phyloP scores from a whole-genome alignment of 164 flowering plant genomes.

The Houttuynia cordata region DNA sequence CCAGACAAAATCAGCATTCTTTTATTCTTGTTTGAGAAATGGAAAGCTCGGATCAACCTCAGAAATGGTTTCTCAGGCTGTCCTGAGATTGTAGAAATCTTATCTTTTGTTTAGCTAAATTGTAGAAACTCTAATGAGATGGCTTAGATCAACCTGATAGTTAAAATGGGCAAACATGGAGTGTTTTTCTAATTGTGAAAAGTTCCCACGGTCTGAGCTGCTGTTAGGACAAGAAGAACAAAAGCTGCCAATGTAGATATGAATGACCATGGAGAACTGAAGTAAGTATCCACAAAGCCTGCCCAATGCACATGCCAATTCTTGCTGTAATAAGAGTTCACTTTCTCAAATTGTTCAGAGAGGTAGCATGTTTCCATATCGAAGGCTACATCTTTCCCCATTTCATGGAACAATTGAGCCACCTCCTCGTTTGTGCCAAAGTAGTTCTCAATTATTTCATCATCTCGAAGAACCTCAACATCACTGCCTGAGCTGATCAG shows the following conservation, averaged over 20 bases:
- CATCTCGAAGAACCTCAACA: conserved; percentile 11
- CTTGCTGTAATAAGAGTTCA: conserved; percentile 9
- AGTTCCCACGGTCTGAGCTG: conserved; percentile 1
- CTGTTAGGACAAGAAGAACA: conserved; percentile 3
- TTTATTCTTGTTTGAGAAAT: no score
- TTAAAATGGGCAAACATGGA: no score
- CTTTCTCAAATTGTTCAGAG: conserved; percentile 5
- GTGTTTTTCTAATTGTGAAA: not conserved
- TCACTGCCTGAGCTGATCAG: conserved; percentile 14
- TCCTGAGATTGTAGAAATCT: no score
- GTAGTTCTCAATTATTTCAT: conserved; percentile 14
- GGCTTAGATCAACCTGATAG: no score
- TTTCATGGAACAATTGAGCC: conserved; percentile 13
- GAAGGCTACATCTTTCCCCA: conserved; percentile 13
- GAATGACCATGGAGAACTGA: conserved; percentile 7
- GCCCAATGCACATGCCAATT: conserved; percentile 16
- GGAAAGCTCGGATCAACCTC: no score
- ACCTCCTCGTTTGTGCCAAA: conserved; percentile 17
- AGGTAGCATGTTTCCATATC: conserved; percentile 10
- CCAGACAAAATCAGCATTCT: no score
- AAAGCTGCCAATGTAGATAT: conserved; percentile 3
- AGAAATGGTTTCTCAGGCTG: no score
- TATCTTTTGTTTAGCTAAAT: no score
- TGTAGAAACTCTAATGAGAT: no score
- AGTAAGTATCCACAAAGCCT: conserved; percentile 1